Evolutionary conservation across 2,329 filamentous ascomycete species (phyloP), one percentile per base, ranked within the genome.

Genomic region (Colletotrichum siamense): DNA sequence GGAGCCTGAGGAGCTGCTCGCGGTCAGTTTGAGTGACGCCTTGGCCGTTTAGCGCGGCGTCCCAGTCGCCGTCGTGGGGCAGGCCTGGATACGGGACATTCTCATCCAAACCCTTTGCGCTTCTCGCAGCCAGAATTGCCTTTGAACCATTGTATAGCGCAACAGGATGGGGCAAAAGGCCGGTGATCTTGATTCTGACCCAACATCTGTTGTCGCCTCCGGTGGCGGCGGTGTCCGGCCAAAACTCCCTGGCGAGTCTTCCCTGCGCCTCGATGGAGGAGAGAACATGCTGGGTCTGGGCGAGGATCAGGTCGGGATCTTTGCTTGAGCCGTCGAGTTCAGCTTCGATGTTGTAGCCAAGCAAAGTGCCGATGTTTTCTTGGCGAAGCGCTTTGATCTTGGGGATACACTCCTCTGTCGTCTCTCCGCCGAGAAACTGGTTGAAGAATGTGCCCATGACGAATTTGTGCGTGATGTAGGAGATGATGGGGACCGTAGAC

Each of bases 301-400:
- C 15, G 61, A 64, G 2, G 32, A 80, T 80, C 28, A 80, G 30
- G 13, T 79, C n/a, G 7, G 77, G 77, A 36, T 79, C 77, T 16
- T 80, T 80, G 72, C 79, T 79, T 75, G 34, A 59, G 22, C 55
- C 55, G 15, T 28, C 55, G 1, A 59, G 55, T 8, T 77, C 73
- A 5, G 79, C 78, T 65, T 80, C 79, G 22, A 80, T 80, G 36
- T 79, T 79, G 34, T 79, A 80, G 6, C 79, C 78, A 3, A 80
- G 76, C 28, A 80, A 66, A 9, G 61, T 64, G 13, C 32, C 30
- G 22, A 64, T 64, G 5, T 39, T 64, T 26, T 39, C 32, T 39
- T 76, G 30, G 6, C 79, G 78, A 13, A 80, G 36, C 7, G 59
- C 18, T 9, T 78, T 67, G 7, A 79, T 79, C n/a, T 79, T 79